Evolutionary conservation across 148 eudicot species (phyloP).

Genomic region (Vaccinium darrowii): DNA sequence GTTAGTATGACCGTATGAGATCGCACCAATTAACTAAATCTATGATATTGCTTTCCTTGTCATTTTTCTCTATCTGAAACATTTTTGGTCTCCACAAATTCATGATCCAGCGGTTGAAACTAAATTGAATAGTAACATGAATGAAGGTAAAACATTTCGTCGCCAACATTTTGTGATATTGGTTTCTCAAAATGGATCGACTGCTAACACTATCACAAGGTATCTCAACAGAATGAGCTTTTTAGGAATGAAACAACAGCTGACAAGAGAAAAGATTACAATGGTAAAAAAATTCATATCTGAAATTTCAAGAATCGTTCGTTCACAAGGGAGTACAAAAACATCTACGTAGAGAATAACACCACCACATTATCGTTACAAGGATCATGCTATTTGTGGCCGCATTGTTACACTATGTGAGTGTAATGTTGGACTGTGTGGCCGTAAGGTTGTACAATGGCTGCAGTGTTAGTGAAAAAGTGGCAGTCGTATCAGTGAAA

Average conservation of each 20-base stretch:
- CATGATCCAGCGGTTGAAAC: too few species aligned
- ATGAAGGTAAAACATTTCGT: too few species aligned
- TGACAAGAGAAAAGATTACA: neutral
- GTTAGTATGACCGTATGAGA: too few species aligned
- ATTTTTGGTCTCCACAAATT: too few species aligned
- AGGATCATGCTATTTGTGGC: conserved; percentile 50
- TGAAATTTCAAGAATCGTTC: neutral
- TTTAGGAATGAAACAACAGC: neutral
- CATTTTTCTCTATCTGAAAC: too few species aligned
- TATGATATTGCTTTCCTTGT: too few species aligned
- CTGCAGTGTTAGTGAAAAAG: too few species aligned
- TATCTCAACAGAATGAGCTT: neutral
- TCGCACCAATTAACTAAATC: too few species aligned
- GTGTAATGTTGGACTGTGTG: too few species aligned
- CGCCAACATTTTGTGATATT: neutral
- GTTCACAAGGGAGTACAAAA: neutral
- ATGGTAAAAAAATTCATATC: neutral
- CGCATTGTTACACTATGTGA: too few species aligned
- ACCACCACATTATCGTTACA: neutral
- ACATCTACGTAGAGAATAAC: neutral
- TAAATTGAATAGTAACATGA: too few species aligned
- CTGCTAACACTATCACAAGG: neutral
- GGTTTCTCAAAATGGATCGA: neutral
- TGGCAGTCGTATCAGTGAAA: conserved; percentile 36
- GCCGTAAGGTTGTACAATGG: too few species aligned